Conservation (phyloP, 768 basidiomycete species). For the Leccinum olivaceopallidum region DNA sequence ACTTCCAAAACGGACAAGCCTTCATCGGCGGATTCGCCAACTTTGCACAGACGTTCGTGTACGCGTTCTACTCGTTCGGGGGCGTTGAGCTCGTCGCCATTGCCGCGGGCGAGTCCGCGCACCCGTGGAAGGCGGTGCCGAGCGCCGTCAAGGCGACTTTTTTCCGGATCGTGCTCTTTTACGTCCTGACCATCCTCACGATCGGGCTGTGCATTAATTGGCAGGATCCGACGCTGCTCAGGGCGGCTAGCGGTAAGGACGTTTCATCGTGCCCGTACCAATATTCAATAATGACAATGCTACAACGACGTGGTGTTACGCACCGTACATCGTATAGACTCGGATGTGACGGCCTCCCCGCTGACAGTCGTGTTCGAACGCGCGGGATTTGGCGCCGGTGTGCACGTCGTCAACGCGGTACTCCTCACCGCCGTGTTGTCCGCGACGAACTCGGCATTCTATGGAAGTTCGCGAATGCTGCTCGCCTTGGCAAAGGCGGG, state of each 20-base stretch:
- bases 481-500: slow-evolving; percentile 62
- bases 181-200: slow-evolving; percentile 60
- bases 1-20: slow-evolving; percentile 50
- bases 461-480: slow-evolving; percentile 62
- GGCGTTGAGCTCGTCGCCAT: slow-evolving; percentile 71
- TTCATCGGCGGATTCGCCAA: slow-evolving; percentile 54
- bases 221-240: slow-evolving; percentile 52
- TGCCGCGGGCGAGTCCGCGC: slow-evolving; percentile 69
- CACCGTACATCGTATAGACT: slow-evolving; percentile 30
- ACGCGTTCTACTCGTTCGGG: slow-evolving; percentile 69
- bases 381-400: slow-evolving; percentile 61
- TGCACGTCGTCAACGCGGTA: slow-evolving; percentile 65
- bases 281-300: neutral
- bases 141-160: slow-evolving; percentile 69
- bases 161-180: slow-evolving; percentile 65
- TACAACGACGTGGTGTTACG: neutral
- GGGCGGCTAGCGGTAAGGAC: slow-evolving; percentile 41
- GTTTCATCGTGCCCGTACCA: neutral
- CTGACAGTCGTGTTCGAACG: slow-evolving; percentile 63
- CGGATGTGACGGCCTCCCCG: slow-evolving; percentile 57
- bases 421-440: slow-evolving; percentile 66
- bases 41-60: slow-evolving; percentile 62
- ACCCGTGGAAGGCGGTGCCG: slow-evolving; percentile 63
- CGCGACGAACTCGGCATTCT: slow-evolving; percentile 66
- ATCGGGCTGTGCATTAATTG: slow-evolving; percentile 69